These are phyloP conservation scores for Plasmodium yoelii DNA, from an alignment of 169 alveolate species.

Conservation along the genomic window DNA sequence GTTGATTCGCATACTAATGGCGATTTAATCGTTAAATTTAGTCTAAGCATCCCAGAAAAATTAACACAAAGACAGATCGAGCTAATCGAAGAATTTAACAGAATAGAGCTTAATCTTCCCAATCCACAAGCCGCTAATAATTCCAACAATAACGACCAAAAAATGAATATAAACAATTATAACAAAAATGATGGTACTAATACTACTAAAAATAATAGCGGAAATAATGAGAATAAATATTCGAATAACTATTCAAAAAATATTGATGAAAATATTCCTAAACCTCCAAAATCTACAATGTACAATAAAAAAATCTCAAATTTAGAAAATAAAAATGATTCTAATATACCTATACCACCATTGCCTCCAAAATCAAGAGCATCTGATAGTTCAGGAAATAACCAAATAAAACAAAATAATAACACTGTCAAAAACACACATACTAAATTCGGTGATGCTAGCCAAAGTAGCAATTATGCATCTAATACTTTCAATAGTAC, in stretches of 20 bases:
- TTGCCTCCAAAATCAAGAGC: constrained; percentile 56
- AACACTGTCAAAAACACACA: not conserved
- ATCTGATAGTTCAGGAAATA: not conserved
- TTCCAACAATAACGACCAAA: not conserved
- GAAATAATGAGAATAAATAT: not conserved
- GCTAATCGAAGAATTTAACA: constrained; percentile 83
- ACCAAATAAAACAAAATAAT: not conserved
- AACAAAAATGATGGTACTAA: not conserved
- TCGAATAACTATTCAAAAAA: not conserved
- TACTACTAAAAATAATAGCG: not conserved
- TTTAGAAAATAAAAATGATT: constrained; percentile 22
- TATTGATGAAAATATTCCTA: constrained; percentile 17
- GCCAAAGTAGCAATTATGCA: not conserved
- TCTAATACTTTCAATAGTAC: not conserved
- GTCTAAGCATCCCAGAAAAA: constrained; percentile 81
- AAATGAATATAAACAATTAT: not conserved
- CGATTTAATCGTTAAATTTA: constrained; percentile 86
- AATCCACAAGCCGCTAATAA: constrained; percentile 1
- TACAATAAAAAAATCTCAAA: constrained; percentile 16
- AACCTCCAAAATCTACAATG: constrained; percentile 32
- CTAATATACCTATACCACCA: constrained; percentile 75
- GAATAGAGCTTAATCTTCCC: constrained; percentile 38
- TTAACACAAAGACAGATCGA: constrained; percentile 83
- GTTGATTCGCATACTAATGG: constrained; percentile 87
- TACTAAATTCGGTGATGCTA: not conserved